Percentiles rank a stretch among this genome's conserved stretches.
Evolutionary conservation across 2,329 filamentous ascomycete genomes (phyloP).

Genomic region (Fusarium falciforme): DNA sequence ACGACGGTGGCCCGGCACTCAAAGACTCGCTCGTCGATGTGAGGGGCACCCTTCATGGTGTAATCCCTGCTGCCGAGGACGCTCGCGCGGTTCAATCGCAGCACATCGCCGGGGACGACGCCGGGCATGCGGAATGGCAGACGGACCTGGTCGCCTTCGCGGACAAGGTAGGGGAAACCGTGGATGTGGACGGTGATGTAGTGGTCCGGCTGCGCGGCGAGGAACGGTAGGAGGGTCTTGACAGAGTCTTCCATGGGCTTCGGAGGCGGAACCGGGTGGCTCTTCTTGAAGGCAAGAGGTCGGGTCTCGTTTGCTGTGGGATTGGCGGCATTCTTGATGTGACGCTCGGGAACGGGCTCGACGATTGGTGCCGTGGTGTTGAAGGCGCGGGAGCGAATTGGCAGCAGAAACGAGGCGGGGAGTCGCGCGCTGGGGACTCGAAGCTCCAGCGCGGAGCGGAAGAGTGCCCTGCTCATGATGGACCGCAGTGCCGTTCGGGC

Average conservation of each 20-base stretch:
- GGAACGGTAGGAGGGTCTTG: conserved; percentile 73
- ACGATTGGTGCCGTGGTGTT: conserved; percentile 58
- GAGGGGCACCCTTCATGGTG: conserved; percentile 85
- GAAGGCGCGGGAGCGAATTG: conserved; percentile 44
- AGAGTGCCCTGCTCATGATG: conserved; percentile 68
- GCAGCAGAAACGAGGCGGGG: conserved; percentile 39
- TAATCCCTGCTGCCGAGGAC: conserved; percentile 89
- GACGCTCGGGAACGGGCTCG: conserved; percentile 52
- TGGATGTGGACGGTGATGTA: conserved; percentile 86
- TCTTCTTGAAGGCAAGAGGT: conserved; percentile 55
- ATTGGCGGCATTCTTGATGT: conserved; percentile 53
- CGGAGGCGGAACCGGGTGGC: conserved; percentile 50
- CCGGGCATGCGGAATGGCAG: conserved; percentile 84
- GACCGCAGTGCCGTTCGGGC: conserved; percentile 41
- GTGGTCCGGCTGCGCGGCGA: conserved; percentile 78
- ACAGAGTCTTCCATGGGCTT: conserved; percentile 66
- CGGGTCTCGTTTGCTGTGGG: conserved; percentile 48
- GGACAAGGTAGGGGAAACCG: conserved; percentile 82
- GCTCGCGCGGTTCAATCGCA: conserved; percentile 88
- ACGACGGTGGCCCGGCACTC: conserved; percentile 87
- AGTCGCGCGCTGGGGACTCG: conserved; percentile 53
- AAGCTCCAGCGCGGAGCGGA: conserved; percentile 73
- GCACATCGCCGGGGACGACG: conserved; percentile 82
- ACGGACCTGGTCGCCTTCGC: conserved; percentile 78
- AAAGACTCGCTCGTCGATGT: conserved; percentile 85